phyloP scores from a whole-genome alignment of 2,329 filamentous ascomycete species.

The Macrophomina phaseolina region DNA sequence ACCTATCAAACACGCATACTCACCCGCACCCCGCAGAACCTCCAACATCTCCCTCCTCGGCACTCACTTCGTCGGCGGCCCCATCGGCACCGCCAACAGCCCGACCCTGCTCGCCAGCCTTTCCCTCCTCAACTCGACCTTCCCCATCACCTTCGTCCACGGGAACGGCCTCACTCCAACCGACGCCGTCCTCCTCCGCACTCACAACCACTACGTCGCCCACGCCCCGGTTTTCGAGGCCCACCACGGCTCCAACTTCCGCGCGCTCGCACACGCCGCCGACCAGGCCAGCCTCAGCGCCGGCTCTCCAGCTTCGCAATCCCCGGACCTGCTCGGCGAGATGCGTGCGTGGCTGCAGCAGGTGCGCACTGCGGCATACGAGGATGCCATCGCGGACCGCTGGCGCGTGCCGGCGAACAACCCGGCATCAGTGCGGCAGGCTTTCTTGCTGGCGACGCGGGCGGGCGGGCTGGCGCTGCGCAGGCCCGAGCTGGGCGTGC shows the following conservation, averaged over 20 bases:
- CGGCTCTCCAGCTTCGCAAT: constrained; percentile 62
- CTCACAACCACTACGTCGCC: constrained; percentile 60
- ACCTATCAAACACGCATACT: background rate
- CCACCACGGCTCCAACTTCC: constrained; percentile 62
- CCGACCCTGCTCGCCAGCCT: constrained; percentile 45
- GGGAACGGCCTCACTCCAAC: constrained; percentile 51
- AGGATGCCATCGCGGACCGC: constrained; percentile 42
- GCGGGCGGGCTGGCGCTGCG: constrained; percentile 59
- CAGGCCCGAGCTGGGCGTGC: constrained; percentile 57
- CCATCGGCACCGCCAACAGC: constrained; percentile 40
- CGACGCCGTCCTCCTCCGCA: constrained; percentile 52
- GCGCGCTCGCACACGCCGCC: constrained; percentile 42
- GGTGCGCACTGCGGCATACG: constrained; percentile 48
- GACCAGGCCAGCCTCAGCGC: constrained; percentile 62
- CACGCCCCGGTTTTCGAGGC: constrained; percentile 66
- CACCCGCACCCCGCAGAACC: background rate
- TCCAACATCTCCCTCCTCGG: constrained; percentile 49
- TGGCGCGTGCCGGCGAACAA: constrained; percentile 55
- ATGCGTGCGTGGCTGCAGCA: constrained; percentile 62
- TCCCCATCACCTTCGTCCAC: constrained; percentile 61
- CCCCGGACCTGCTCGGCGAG: constrained; percentile 52
- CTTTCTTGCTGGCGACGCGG: constrained; percentile 62
- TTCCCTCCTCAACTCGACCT: constrained; percentile 51
- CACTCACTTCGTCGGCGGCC: constrained; percentile 37
- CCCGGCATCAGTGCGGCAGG: constrained; percentile 61